phyloP scores from a whole-genome alignment of 768 basidiomycete genomes.

The Amanita jacksonii region DNA sequence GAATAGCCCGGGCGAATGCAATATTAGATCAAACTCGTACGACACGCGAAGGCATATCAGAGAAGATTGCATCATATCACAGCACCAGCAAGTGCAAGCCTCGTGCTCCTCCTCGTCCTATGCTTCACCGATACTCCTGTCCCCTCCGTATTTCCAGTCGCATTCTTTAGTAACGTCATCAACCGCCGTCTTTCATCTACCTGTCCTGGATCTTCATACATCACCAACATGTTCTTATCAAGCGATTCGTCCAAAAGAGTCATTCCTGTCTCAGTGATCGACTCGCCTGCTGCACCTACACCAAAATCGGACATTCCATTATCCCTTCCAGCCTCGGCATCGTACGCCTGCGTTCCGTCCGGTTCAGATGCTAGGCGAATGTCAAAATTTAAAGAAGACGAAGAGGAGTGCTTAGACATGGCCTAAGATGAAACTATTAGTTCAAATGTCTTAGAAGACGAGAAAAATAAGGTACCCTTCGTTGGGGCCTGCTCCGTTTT shows the following conservation, averaged over 20 bases:
- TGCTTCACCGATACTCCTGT: neutral
- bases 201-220: conserved; percentile 63
- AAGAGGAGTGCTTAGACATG: conserved; percentile 30
- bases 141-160: neutral
- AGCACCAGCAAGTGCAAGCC: neutral
- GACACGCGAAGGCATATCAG: too few species aligned
- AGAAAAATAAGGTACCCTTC: conserved; percentile 13
- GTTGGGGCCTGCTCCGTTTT: conserved; percentile 27
- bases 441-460: neutral
- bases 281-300: conserved; percentile 9
- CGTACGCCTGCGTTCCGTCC: conserved; percentile 10
- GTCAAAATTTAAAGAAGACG: conserved; percentile 16
- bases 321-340: conserved; percentile 15
- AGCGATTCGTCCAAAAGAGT: conserved; percentile 14
- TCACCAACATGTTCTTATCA: conserved; percentile 46
- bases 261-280: neutral
- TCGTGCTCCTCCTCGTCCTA: conserved; percentile 3
- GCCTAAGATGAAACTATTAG: conserved; percentile 16
- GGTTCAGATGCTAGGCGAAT: conserved; percentile 12
- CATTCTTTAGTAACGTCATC: conserved; percentile 40
- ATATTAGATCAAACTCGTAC: too few species aligned
- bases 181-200: conserved; percentile 46
- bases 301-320: conserved; percentile 22
- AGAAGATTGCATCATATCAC: too few species aligned
- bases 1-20: too few species aligned